Base-by-base conservation (phyloP, 768 basidiomycete species). In the Albatrellus ellisii region DNA sequence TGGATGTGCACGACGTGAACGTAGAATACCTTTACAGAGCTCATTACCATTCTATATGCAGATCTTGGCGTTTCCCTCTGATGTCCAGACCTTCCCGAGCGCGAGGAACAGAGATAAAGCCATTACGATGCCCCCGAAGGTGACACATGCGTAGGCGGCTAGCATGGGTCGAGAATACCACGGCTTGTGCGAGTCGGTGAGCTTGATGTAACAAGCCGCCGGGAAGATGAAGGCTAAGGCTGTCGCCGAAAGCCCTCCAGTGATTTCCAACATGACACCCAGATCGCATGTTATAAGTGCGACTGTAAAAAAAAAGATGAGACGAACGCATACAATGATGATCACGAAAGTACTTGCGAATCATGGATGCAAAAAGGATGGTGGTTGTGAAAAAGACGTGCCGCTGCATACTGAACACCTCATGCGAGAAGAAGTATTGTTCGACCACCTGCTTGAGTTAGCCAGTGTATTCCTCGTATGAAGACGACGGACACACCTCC, bases 261-360 rank as follows among this genome's bases (percentile, higher is more conserved):
- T 92, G 33, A 99, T 84, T 64, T 99, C 95, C 28, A 99, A 79
- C 64, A 94, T 95, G 34, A 97, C 82, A n/a, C 95, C 95, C 11
- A 99, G 72, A 59, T 99, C 94, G 56, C 91, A 95, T 1, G 94
- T 97, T 44, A 91, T 69, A 42, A 97, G 69, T 4, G 94, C 77
- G 45, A 95, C 91, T 92, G 55, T 11, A 40, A 38, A 39, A 22
- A 22, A 17, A 15, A 9, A n/a, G 12, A 17, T 36, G 32, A 41
- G 37, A 15, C n/a, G 17, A 17, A 26, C 26, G 12, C 12, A 18
- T 33, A 18, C 22, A 17, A 17, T 36, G 20, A 12, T n/a, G 20
- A 15, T 26, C 46, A 26, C 6, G 17, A 12, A 45, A 28, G 15
- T 22, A 62, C 76, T 49, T 56, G 92, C 91, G 72, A 45, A 83